Base-by-base conservation (phyloP, 805 yeast genomes). In the Kazachstania psychrophila region DNA sequence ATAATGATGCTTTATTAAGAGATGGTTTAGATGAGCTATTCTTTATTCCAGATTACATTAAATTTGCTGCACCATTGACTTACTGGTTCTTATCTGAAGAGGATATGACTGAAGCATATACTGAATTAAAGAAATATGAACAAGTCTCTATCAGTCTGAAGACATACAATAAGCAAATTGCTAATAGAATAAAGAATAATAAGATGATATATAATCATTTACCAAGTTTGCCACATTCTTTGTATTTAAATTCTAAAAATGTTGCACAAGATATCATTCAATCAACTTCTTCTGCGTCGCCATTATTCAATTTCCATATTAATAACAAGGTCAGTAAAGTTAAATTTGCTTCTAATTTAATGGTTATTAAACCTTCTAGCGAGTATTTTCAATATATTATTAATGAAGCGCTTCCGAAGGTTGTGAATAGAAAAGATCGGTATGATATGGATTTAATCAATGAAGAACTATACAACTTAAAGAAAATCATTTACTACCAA, bases 291-390 rank as follows among this genome's bases (percentile, higher is more conserved):
- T 51, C 54, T 4, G 34, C 48, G 3, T 47, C 57, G 5, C 50
- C 52, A 16, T 23, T 49, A 28, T 48, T 51, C 30, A 46, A 45
- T 30, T 48, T 46, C 28, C 46, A 40, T 23, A 10, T 12, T 7
- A 37, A 27, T 11, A 37, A 36, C 18, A 40, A 55, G 3, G 36
- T 53, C 9, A 58, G 64, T 32, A 52, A 56, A 33, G 49, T 56
- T 17, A 43, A 47, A 12, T 48, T 61, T 30, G 60, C 66, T 0
- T 65, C 69, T 29, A 73, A 72, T 42, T 51, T 79, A 5, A 77
- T 79, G 78, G 79, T 78, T 6, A 58, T 77, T n/a, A 65, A 61
- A 28, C 85, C 85, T 3, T 61, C 61, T 5, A 33, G 39, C 6
- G 43, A 48, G 22, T 28, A 48, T 4, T 66, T 55, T 41, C 36